phyloP scores from a whole-genome alignment of 441 rosid genomes.

The Isatis lusitanica region DNA sequence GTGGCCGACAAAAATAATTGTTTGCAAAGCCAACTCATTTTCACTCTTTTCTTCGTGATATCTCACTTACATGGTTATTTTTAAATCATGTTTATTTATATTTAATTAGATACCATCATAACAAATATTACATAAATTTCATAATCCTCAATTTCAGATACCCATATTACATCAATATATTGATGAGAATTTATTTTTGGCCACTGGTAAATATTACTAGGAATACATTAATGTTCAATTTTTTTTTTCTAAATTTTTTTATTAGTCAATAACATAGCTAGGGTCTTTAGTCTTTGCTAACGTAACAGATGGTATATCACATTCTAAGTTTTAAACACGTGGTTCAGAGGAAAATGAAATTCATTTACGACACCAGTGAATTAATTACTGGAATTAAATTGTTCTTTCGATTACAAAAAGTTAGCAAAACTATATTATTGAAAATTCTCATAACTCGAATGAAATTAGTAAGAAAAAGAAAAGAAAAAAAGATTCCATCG shows the following conservation, averaged over 20 bases:
- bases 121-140: neutral
- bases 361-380: neutral
- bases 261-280: neutral
- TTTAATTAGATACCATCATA: constrained; percentile 12
- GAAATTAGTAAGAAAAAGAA: neutral
- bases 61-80: constrained; percentile 16
- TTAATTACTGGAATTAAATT: neutral
- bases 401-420: neutral
- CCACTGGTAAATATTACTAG: neutral
- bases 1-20: constrained; percentile 38
- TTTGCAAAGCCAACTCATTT: constrained; percentile 25
- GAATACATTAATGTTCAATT: no score
- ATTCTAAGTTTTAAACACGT: neutral
- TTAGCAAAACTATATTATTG: constrained; percentile 11
- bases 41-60: constrained; percentile 14
- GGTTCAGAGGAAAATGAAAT: neutral
- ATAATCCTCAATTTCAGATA: neutral
- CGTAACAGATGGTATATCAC: constrained; percentile 5
- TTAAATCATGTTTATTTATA: neutral
- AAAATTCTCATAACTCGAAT: neutral
- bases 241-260: neutral
- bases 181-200: neutral
- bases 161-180: neutral
- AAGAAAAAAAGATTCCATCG: constrained; percentile 15
- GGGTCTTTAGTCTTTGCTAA: neutral